Base-by-base conservation (phyloP, 208 protist genomes). In the Leishmania martiniquensis region DNA sequence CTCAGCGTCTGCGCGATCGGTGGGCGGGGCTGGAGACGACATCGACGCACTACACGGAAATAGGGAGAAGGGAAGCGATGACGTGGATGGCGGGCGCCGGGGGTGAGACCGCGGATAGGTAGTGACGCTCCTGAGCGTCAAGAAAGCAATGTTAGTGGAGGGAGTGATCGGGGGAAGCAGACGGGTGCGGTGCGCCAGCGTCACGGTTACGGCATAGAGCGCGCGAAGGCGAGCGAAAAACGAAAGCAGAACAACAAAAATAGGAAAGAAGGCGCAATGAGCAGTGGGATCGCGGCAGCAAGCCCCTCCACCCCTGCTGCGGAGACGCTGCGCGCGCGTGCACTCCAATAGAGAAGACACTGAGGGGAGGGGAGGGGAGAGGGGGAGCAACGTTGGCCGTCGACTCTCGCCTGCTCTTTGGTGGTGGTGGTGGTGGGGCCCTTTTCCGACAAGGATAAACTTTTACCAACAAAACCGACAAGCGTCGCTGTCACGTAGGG, bases 1-100 rank as follows among this genome's bases (percentile, higher is more conserved):
- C 34, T 55, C 52, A 42, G 80, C 54, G 17, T 80, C 70, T 42
- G 51, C 49, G 59, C 68, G 80, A 39, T 34, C 52, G 17, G 75
- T 75, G 1, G 80, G 80, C 42, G 75, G 80, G 1, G 80, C 80
- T 29, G 80, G 80, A 22, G 69, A 75, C 17, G 68, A 59, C 70
- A 80, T 80, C 1, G 52, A 10, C 10, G 29, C 65, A 25, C 12
- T 42, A 32, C 37, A 51, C 42, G 9, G 6, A 57, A 63, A 70
- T 15, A 7, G 59, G 45, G 32, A 6, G 34, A 57, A 70, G 45
- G 12, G 34, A n/a, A 42, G 29, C 25, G 22, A 20, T 20, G 5
- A 15, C 42, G 25, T 32, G 12, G 62, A 68, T 10, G 37, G 39
- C 39, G 4, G 62, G 39, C 5, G 29, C 57, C 37, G 15, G 62